phyloP scores from a whole-genome alignment of 2,329 filamentous ascomycete species.

The Ascochyta viciae-villosae region DNA sequence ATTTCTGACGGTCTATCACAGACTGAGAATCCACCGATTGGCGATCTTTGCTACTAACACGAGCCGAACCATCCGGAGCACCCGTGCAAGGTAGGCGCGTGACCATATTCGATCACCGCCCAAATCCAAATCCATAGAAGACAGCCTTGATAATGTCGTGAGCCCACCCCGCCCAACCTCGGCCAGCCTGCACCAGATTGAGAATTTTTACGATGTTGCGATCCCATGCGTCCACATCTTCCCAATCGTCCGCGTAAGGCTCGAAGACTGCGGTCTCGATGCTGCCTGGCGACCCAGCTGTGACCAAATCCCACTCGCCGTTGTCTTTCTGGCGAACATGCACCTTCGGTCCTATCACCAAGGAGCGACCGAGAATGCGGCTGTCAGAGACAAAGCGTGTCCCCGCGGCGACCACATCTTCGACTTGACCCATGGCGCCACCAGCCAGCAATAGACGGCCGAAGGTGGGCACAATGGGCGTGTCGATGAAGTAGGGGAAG shows the following conservation, averaged over 20 bases:
- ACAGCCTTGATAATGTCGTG: slow-evolving; percentile 48
- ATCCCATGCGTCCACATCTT: slow-evolving; percentile 63
- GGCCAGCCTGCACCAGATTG: slow-evolving; percentile 57
- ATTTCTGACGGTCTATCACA: not conserved
- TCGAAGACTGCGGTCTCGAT: slow-evolving; percentile 64
- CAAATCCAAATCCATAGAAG: slow-evolving; percentile 34
- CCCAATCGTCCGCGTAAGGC: slow-evolving; percentile 65
- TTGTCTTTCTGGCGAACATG: slow-evolving; percentile 53
- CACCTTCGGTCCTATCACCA: slow-evolving; percentile 66
- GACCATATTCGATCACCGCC: slow-evolving; percentile 13
- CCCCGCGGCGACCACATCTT: slow-evolving; percentile 69
- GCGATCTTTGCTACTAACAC: not conserved
- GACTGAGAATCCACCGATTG: not conserved
- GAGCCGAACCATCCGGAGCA: slow-evolving; percentile 10
- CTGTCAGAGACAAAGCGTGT: slow-evolving; percentile 68
- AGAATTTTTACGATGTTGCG: slow-evolving; percentile 62
- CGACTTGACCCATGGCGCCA: slow-evolving; percentile 58
- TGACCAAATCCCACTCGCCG: slow-evolving; percentile 41
- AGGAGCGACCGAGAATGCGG: slow-evolving; percentile 62
- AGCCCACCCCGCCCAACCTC: slow-evolving; percentile 63
- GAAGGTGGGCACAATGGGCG: slow-evolving; percentile 60
- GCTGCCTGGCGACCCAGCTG: slow-evolving; percentile 35
- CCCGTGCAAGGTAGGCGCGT: slow-evolving; percentile 3
- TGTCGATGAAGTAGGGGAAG: slow-evolving; percentile 72
- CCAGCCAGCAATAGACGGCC: slow-evolving; percentile 65